Base-by-base conservation (phyloP, 2,329 filamentous ascomycete genomes). In the Leptosphaerulina australis region DNA sequence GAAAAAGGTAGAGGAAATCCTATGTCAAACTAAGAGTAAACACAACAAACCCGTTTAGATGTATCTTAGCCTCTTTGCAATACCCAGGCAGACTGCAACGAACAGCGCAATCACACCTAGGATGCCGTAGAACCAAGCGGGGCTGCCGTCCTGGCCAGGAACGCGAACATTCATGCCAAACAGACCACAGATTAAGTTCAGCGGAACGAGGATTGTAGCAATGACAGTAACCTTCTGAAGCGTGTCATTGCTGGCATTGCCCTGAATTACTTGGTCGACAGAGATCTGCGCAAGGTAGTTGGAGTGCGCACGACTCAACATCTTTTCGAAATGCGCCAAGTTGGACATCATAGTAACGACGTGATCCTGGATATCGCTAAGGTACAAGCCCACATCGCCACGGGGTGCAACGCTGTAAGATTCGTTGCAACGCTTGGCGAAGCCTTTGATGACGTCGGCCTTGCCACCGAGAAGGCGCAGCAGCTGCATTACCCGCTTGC, bases 301-400 rank as follows among this genome's bases (percentile, higher is more conserved):
- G 78, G 88, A 90, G 77, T 99, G 94, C 2, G 90, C 89, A 17
- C 94, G 88, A 21, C 88, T 92, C 39, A 99, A 82, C 82, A 99
- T 97, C 81, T 97, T 97, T 73, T 99, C 94, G 63, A 96, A 97
- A 71, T 99, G 94, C 1, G 86, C 86, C 63, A 99, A 76, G 74
- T 96, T 99, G 62, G 90, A 94, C 83, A 96, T 96, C 93, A 97
- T 97, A 35, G 94, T 99, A 52, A 99, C 91, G 44, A 99, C 93
- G 82, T 99, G 94, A 76, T 99, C 94, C 74, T 99, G 94, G 58
- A 99, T 97, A 76, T 99, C 94, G 67, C 91, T 91, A 26, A 99
- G 83, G 70, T 99, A 99, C 66, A 99, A 84, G 17, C 92, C 94
- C 59, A 99, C 96, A 69, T 99, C 94, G 77, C 94, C 94, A 37